Conservation (phyloP, 176 grass and related monocot genomes). For the Oryza brachyantha region DNA sequence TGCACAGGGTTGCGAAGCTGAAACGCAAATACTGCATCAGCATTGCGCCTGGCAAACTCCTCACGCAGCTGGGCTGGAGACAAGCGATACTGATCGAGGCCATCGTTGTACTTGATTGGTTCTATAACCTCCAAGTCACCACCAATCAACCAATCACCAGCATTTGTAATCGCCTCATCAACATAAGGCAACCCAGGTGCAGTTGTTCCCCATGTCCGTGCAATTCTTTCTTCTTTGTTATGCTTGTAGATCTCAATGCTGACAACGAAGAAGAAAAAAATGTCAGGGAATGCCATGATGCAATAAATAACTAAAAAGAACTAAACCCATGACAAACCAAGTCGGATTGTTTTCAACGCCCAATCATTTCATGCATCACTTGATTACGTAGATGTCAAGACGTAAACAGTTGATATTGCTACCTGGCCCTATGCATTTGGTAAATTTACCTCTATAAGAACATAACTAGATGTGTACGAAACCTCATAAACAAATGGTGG, state of each 20-base stretch:
- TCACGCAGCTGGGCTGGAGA: slow-evolving; percentile 85
- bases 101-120: slow-evolving; percentile 96
- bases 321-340: neutral
- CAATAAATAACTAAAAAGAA: slow-evolving; percentile 4
- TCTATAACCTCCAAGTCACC: slow-evolving; percentile 96
- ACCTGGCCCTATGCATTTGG: neutral
- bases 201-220: slow-evolving; percentile 94
- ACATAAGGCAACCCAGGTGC: slow-evolving; percentile 79
- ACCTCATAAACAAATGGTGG: neutral
- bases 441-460: neutral
- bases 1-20: slow-evolving; percentile 98
- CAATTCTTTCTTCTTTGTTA: slow-evolving; percentile 99
- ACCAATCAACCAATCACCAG: slow-evolving; percentile 97
- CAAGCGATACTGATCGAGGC: slow-evolving; percentile 86
- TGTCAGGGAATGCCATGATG: slow-evolving; percentile 14
- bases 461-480: neutral
- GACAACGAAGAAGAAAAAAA: slow-evolving; percentile 9
- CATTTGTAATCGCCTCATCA: slow-evolving; percentile 76
- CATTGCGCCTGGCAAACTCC: slow-evolving; percentile 85
- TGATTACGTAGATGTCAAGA: neutral
- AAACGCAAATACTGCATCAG: slow-evolving; percentile 97
- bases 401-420: neutral
- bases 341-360: neutral
- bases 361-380: neutral
- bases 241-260: slow-evolving; percentile 99